Evolutionary conservation across 2,329 filamentous ascomycete species (phyloP).

Genomic region (Tricladium varicosporioides): DNA sequence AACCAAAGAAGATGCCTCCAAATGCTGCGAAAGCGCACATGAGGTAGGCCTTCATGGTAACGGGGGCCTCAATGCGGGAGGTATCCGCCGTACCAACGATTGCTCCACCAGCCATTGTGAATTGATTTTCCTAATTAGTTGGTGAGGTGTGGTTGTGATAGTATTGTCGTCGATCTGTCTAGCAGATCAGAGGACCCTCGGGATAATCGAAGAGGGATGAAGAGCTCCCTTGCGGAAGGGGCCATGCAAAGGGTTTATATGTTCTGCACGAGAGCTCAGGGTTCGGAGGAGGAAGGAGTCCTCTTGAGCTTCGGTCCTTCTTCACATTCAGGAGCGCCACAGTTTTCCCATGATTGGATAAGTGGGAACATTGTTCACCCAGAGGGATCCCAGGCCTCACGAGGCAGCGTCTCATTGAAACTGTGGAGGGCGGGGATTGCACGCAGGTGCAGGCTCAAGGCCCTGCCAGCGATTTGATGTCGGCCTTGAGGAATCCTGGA

Average conservation of each 20-base stretch:
- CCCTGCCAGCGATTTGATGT: background rate
- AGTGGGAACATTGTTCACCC: conserved; percentile 3
- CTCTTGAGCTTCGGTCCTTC: conserved; percentile 3
- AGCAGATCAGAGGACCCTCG: conserved; percentile 6
- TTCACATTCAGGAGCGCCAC: background rate
- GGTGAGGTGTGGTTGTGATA: background rate
- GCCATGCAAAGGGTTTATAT: background rate
- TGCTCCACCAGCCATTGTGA: conserved; percentile 18
- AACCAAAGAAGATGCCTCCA: conserved; percentile 57
- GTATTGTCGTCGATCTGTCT: conserved; percentile 21
- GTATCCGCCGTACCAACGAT: conserved; percentile 55
- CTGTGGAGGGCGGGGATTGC: conserved; percentile 7
- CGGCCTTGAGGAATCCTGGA: background rate
- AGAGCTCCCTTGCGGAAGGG: background rate
- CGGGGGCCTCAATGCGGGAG: conserved; percentile 61
- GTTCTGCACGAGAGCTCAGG: background rate
- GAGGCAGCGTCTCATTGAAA: conserved; percentile 2
- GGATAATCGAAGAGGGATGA: background rate
- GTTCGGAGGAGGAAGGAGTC: background rate
- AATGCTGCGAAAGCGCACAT: conserved; percentile 70
- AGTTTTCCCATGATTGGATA: conserved; percentile 3
- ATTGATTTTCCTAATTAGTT: background rate
- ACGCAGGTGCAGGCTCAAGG: background rate
- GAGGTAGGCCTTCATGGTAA: conserved; percentile 65
- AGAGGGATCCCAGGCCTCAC: conserved; percentile 2